Conservation (phyloP, 2,329 filamentous ascomycete species). For the Pyrenochaeta sp. region DNA sequence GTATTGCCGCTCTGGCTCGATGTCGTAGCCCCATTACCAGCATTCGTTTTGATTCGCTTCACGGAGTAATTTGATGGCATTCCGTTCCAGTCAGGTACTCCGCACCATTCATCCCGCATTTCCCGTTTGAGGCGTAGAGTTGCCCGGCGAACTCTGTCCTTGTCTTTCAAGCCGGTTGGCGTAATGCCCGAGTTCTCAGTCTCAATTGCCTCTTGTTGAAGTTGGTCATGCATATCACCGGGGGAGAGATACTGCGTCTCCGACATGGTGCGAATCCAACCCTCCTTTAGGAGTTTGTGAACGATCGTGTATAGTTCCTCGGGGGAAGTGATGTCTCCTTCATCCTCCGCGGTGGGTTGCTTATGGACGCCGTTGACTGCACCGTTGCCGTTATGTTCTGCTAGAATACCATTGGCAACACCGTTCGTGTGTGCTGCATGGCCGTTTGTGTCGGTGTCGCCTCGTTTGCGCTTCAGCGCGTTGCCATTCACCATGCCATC, state of each 20-base stretch:
- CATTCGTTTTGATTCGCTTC: constrained; percentile 43
- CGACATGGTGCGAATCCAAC: constrained; percentile 71
- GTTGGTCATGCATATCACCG: constrained; percentile 63
- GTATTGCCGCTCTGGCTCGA: constrained; percentile 66
- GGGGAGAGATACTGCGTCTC: constrained; percentile 59
- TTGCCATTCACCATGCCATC: constrained; percentile 33
- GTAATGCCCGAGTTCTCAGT: constrained; percentile 59
- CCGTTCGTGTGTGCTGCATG: constrained; percentile 22
- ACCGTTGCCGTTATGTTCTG: constrained; percentile 13
- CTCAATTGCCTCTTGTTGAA: constrained; percentile 69
- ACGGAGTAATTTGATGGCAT: no score
- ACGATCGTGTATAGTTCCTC: constrained; percentile 55
- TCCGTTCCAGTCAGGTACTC: no score
- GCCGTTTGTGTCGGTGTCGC: constrained; percentile 30
- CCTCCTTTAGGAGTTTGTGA: constrained; percentile 64
- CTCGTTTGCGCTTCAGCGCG: constrained; percentile 30
- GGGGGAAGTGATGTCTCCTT: constrained; percentile 44
- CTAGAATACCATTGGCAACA: constrained; percentile 13
- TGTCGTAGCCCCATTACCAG: constrained; percentile 21
- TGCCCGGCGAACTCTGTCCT: constrained; percentile 66
- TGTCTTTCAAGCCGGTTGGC: constrained; percentile 70
- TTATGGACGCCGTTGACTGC: constrained; percentile 18
- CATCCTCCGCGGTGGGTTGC: constrained; percentile 19
- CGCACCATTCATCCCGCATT: constrained; percentile 52
- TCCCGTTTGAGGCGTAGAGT: constrained; percentile 65